Evolutionary conservation across 2,329 filamentous ascomycete genomes (phyloP).

Genomic region (Diaporthe sp.): DNA sequence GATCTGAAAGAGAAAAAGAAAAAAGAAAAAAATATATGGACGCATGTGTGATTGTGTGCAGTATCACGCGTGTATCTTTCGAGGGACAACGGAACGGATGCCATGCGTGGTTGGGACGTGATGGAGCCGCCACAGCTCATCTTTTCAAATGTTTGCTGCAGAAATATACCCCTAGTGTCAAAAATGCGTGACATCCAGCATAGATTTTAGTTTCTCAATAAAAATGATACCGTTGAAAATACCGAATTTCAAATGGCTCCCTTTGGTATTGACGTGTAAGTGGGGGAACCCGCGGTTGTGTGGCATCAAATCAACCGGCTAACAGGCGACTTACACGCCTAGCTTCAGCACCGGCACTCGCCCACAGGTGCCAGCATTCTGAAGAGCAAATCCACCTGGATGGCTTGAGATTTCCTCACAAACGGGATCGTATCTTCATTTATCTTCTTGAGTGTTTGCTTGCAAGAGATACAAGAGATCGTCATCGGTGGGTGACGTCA

Average conservation of each 20-base stretch:
- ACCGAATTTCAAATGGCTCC: neutral
- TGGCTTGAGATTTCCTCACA: neutral
- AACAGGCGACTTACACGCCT: neutral
- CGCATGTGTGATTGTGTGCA: neutral
- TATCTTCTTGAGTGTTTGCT: neutral
- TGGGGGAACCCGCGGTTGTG: neutral
- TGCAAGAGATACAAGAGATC: neutral
- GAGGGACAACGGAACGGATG: neutral
- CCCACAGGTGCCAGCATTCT: neutral
- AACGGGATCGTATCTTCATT: neutral
- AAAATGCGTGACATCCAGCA: neutral
- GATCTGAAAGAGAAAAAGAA: too few species aligned
- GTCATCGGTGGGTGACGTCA: constrained; percentile 29
- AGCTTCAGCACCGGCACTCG: neutral
- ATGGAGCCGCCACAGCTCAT: neutral
- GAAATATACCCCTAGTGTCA: neutral
- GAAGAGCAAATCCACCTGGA: neutral
- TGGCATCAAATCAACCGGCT: neutral
- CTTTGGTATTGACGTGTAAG: neutral
- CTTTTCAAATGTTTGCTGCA: neutral
- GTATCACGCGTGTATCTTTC: neutral
- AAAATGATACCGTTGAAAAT: neutral
- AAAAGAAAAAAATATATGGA: too few species aligned
- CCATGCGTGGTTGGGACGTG: too few species aligned
- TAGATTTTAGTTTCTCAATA: neutral